Conservation (phyloP, 2,329 filamentous ascomycete genomes). For the Podosphaera fusca region DNA sequence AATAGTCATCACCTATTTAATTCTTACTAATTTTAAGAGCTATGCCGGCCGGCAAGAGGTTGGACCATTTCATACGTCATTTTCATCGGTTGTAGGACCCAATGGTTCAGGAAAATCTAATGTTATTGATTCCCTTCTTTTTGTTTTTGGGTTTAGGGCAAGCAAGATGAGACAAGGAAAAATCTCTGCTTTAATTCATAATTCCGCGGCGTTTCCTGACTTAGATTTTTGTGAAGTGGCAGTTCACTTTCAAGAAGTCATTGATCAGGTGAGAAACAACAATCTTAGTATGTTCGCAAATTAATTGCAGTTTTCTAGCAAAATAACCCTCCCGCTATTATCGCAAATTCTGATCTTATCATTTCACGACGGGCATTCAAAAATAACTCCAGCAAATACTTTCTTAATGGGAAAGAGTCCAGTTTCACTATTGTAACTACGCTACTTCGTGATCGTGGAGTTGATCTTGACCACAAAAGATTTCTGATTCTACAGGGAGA, state of each 20-base stretch:
- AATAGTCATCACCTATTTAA: constrained; percentile 78
- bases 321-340: constrained; percentile 47
- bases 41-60: constrained; percentile 91
- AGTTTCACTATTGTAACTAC: constrained; percentile 84
- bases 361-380: constrained; percentile 88
- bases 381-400: constrained; percentile 97
- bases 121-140: constrained; percentile 90
- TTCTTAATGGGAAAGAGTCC: constrained; percentile 74
- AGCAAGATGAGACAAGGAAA: constrained; percentile 99
- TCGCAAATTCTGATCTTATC: constrained; percentile 65
- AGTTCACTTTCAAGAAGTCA: constrained; percentile 87
- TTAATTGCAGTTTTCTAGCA: constrained; percentile 23
- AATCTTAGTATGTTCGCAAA: neutral
- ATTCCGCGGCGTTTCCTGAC: constrained; percentile 69
- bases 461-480: constrained; percentile 93
- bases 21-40: constrained; percentile 95
- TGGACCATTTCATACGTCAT: constrained; percentile 87
- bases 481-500: constrained; percentile 95
- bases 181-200: constrained; percentile 92
- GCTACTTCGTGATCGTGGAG: constrained; percentile 63
- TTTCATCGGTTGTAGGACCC: constrained; percentile 91
- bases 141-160: constrained; percentile 96
- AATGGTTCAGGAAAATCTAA: constrained; percentile 98
- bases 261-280: constrained; percentile 40
- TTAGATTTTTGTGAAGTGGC: constrained; percentile 85